These are phyloP conservation scores for Trichomonas tenax DNA, from an alignment of 208 protist genomes.

Conservation along the genomic window DNA sequence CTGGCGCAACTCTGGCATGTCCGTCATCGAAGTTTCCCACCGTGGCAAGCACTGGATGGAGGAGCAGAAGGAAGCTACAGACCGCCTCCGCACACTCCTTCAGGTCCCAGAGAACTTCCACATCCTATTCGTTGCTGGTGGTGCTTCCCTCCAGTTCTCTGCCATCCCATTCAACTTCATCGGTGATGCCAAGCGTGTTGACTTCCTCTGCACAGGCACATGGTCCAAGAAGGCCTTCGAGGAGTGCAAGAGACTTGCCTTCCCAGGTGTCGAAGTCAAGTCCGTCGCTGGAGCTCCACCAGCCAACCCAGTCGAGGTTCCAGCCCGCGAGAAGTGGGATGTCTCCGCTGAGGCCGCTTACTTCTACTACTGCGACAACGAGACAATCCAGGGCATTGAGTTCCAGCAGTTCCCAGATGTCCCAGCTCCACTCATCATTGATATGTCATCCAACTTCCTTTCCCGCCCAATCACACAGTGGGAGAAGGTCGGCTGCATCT, in stretches of 20 bases:
- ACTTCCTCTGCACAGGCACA: background rate
- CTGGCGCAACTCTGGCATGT: background rate
- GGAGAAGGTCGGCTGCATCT: background rate
- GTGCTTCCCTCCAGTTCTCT: background rate
- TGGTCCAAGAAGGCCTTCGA: constrained; percentile 19
- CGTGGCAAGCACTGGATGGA: background rate
- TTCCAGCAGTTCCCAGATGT: constrained; percentile 15
- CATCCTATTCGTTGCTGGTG: background rate
- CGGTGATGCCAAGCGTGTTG: background rate
- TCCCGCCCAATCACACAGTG: background rate
- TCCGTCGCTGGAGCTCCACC: background rate
- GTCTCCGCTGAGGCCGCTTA: background rate
- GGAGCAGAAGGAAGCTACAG: background rate
- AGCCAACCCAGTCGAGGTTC: background rate
- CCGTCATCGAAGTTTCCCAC: background rate
- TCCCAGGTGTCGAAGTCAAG: background rate
- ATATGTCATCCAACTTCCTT: constrained; percentile 16
- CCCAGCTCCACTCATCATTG: background rate
- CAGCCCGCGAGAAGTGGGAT: background rate
- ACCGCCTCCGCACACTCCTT: background rate
- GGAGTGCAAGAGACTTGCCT: background rate
- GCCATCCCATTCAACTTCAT: constrained; percentile 13
- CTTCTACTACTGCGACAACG: background rate
- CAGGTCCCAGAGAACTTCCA: constrained; percentile 4
- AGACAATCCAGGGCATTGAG: constrained; percentile 12